Percentiles rank a stretch among this genome's conserved stretches.
Conservation (phyloP, 352 stramenopile species). For the Globisporangium middletonii region DNA sequence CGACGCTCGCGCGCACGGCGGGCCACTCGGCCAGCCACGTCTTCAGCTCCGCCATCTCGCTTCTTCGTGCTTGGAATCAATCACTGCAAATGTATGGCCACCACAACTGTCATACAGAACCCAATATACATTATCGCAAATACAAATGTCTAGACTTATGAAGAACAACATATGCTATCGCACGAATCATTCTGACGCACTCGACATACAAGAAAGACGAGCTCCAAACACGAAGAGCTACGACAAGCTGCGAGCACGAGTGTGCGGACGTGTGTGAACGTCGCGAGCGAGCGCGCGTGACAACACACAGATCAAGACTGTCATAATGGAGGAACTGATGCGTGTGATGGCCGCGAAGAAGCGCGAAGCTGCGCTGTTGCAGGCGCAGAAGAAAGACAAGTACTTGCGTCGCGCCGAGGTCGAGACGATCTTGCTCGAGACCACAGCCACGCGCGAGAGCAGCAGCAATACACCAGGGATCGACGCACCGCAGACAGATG, state of each 20-base stretch:
- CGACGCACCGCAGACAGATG: not conserved
- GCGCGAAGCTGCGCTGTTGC: constrained; percentile 52
- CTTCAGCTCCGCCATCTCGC: constrained; percentile 33
- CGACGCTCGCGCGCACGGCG: constrained; percentile 53
- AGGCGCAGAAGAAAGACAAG: constrained; percentile 62
- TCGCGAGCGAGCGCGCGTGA: not conserved
- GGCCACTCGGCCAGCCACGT: constrained; percentile 78
- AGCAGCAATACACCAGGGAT: constrained; percentile 6
- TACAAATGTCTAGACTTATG: not conserved
- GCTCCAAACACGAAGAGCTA: too few species aligned
- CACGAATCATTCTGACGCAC: too few species aligned
- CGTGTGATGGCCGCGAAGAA: constrained; percentile 80
- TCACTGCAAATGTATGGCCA: not conserved
- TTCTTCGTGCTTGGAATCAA: not conserved
- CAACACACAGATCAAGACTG: not conserved
- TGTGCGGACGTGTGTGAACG: not conserved
- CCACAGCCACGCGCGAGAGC: constrained; percentile 15
- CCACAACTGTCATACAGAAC: too few species aligned
- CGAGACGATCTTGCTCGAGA: constrained; percentile 43
- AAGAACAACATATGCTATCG: too few species aligned
- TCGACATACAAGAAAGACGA: too few species aligned
- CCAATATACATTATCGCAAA: not conserved
- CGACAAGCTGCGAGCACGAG: too few species aligned
- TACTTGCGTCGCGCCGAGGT: constrained; percentile 75
- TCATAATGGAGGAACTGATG: constrained; percentile 67